A percentile compares a stretch with the other conserved stretches of the same genome.
These are phyloP conservation scores for Alternaria ethzedia DNA, from an alignment of 2,329 filamentous ascomycete species.

Conservation along the genomic window DNA sequence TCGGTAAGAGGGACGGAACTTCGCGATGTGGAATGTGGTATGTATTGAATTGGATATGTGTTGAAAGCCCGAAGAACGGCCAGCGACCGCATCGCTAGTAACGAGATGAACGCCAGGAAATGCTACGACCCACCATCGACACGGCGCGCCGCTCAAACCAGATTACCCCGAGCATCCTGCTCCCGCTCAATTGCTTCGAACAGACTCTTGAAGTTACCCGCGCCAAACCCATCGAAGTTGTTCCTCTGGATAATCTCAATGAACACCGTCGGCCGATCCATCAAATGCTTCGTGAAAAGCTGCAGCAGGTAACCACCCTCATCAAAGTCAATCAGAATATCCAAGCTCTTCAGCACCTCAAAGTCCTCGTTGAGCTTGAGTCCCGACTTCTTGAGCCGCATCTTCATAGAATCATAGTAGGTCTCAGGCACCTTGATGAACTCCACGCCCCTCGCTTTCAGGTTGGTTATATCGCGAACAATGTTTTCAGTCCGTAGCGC, in stretches of 20 bases:
- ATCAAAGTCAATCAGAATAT: conserved; percentile 95
- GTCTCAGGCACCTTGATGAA: conserved; percentile 89
- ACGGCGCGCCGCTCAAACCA: conserved; percentile 49
- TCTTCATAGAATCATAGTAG: conserved; percentile 81
- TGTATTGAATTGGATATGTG: not conserved
- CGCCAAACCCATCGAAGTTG: conserved; percentile 89
- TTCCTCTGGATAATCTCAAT: conserved; percentile 95
- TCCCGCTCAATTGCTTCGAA: conserved; percentile 96
- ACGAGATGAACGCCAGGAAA: conserved; percentile 8
- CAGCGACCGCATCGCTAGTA: not conserved
- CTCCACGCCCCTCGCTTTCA: conserved; percentile 86
- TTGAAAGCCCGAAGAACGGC: not conserved
- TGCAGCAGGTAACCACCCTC: conserved; percentile 83
- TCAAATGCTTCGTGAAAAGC: conserved; percentile 72
- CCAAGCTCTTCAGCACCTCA: conserved; percentile 74
- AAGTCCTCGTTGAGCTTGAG: conserved; percentile 77
- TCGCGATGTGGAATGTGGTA: not conserved
- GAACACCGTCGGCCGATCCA: conserved; percentile 95
- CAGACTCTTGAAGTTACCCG: conserved; percentile 92
- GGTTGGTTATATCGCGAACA: conserved; percentile 74
- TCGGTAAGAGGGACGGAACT: not conserved
- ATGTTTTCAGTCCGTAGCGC: conserved; percentile 84
- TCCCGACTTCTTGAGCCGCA: conserved; percentile 69
- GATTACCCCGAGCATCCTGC: conserved; percentile 83
- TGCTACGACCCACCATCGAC: not conserved